phyloP scores from a whole-genome alignment of 768 basidiomycete genomes.

The Boletus vermiculosoides region DNA sequence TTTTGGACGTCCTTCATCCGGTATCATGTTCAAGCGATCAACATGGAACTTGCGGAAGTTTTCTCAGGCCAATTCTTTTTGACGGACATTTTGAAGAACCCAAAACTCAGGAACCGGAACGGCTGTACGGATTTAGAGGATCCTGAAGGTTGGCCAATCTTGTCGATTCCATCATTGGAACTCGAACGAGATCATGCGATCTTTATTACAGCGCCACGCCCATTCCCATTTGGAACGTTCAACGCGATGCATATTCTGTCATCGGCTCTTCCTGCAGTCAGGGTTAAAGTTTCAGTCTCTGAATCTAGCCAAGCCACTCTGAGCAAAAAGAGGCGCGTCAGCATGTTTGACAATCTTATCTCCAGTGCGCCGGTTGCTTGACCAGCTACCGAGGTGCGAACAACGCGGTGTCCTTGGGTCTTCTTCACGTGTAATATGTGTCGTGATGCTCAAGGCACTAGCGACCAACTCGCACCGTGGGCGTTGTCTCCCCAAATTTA shows the following conservation, averaged over 20 bases:
- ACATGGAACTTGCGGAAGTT: constrained; percentile 1
- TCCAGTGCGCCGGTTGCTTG: constrained; percentile 11
- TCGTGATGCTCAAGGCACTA: constrained; percentile 30
- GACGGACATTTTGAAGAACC: constrained; percentile 4
- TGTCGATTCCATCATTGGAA: constrained; percentile 14
- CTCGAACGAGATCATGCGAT: constrained; percentile 19
- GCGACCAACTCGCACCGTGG: constrained; percentile 28
- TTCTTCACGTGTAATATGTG: constrained; percentile 30
- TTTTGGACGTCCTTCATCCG: not conserved
- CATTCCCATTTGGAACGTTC: constrained; percentile 1
- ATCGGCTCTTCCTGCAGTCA: constrained; percentile 13
- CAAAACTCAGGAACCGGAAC: constrained; percentile 8
- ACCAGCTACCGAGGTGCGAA: constrained; percentile 23
- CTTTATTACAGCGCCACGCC: constrained; percentile 15
- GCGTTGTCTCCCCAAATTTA: constrained; percentile 22
- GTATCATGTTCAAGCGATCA: constrained; percentile 7
- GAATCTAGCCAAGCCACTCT: constrained; percentile 24
- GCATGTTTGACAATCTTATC: constrained; percentile 23
- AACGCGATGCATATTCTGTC: not conserved
- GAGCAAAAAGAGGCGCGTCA: constrained; percentile 13
- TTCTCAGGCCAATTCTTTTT: constrained; percentile 10
- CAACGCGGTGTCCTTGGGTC: constrained; percentile 32
- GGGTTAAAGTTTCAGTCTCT: constrained; percentile 17
- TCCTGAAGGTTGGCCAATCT: constrained; percentile 19
- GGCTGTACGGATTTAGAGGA: constrained; percentile 14